Conservation (phyloP, 177 flowering plant species). For the Vitis hybrid region DNA sequence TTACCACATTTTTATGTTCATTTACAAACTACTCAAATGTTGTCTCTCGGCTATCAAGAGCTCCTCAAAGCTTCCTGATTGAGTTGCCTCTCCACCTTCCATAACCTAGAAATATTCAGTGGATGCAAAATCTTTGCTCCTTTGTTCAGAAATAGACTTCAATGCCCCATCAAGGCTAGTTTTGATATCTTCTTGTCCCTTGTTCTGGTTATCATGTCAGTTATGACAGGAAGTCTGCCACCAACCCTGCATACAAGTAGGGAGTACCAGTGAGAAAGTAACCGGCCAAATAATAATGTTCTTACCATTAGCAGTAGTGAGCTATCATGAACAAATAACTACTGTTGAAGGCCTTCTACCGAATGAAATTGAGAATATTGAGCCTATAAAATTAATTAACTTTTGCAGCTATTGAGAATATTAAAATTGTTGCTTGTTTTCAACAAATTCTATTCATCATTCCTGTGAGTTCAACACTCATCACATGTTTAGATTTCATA, state of each 20-base stretch:
- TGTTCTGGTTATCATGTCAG: conserved; percentile 33
- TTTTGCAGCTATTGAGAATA: too few relatives aligned
- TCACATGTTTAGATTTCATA: too few relatives aligned
- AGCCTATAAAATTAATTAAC: too few relatives aligned
- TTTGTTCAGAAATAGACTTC: conserved; percentile 37
- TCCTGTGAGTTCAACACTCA: too few relatives aligned
- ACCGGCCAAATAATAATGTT: background rate
- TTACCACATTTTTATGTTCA: conserved; percentile 64
- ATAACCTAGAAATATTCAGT: conserved; percentile 45
- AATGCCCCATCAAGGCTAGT: conserved; percentile 37
- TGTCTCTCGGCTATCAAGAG: conserved; percentile 55
- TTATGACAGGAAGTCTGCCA: background rate
- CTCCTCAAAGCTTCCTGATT: conserved; percentile 65
- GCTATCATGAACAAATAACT: conserved; percentile 51
- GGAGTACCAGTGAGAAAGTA: background rate
- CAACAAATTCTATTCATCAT: background rate
- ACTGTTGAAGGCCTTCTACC: conserved; percentile 76
- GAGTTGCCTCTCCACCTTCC: conserved; percentile 62
- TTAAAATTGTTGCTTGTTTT: too few relatives aligned
- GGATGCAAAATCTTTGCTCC: conserved; percentile 20
- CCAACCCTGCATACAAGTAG: background rate
- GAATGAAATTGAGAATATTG: conserved; percentile 20
- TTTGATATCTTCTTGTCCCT: conserved; percentile 59
- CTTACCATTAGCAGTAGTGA: conserved; percentile 71
- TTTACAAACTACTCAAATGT: conserved; percentile 74